phyloP scores from a whole-genome alignment of 768 basidiomycete species.

The Phylloporus arenicola region DNA sequence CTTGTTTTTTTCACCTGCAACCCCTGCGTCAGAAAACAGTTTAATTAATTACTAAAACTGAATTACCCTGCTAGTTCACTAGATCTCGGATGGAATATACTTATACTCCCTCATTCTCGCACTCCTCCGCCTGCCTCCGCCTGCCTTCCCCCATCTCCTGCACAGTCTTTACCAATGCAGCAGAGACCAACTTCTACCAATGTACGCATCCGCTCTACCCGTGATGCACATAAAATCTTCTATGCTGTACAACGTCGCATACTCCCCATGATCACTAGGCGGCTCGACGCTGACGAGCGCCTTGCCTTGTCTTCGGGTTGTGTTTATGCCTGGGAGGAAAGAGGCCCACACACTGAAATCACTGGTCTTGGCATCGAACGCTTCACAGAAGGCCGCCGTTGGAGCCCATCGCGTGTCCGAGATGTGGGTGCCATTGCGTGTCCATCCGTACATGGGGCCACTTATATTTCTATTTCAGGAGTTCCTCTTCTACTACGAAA shows the following conservation, averaged over 20 bases:
- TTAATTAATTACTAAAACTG: conserved; percentile 36
- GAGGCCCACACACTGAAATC: conserved; percentile 66
- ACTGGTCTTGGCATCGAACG: conserved; percentile 79
- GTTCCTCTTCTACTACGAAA: conserved; percentile 83
- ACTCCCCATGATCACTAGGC: conserved; percentile 68
- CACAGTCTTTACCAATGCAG: conserved; percentile 43
- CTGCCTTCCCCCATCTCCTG: conserved; percentile 10
- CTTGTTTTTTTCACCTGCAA: conserved; percentile 9
- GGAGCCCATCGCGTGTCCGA: conserved; percentile 80
- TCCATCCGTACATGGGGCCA: neutral
- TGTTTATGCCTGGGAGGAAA: conserved; percentile 68
- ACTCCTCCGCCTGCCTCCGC: conserved; percentile 4
- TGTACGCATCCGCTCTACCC: conserved; percentile 68
- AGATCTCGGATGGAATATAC: conserved; percentile 31
- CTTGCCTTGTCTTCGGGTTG: conserved; percentile 42
- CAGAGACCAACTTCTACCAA: conserved; percentile 62
- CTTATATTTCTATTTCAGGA: conserved; percentile 44
- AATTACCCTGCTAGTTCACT: conserved; percentile 21
- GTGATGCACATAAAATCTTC: conserved; percentile 80
- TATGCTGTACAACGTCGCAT: conserved; percentile 58
- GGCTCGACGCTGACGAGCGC: conserved; percentile 74
- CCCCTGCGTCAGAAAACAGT: conserved; percentile 27
- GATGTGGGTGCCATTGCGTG: conserved; percentile 44
- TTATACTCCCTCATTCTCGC: conserved; percentile 22
- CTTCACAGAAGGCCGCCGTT: conserved; percentile 78